phyloP scores from a whole-genome alignment of 352 stramenopile species.

The Phytophthora sp. region DNA sequence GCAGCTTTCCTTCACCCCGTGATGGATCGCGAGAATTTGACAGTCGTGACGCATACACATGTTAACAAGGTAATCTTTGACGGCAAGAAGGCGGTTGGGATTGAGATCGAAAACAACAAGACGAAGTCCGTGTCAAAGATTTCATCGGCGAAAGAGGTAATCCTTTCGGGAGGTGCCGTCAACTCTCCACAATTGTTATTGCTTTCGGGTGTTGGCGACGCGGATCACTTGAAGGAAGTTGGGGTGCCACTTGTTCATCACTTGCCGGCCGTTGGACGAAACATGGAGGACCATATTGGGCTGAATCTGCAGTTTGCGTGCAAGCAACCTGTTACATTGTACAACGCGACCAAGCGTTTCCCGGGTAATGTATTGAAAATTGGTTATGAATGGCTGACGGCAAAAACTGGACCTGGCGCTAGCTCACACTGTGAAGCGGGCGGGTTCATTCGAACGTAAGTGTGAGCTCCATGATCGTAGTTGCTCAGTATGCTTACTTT shows the following conservation, averaged over 20 bases:
- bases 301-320: constrained; percentile 86
- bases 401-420: constrained; percentile 62
- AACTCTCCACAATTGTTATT: constrained; percentile 87
- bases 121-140: constrained; percentile 51
- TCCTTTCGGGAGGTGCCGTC: constrained; percentile 83
- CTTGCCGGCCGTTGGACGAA: constrained; percentile 74
- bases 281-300: constrained; percentile 88
- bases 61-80: constrained; percentile 86
- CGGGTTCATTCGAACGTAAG: constrained; percentile 82
- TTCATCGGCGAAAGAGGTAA: constrained; percentile 78
- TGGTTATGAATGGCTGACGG: constrained; percentile 73
- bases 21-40: constrained; percentile 65
- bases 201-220: constrained; percentile 81
- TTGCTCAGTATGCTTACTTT: not conserved
- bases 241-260: constrained; percentile 74
- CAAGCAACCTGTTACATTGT: constrained; percentile 85
- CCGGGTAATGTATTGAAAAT: constrained; percentile 81
- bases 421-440: constrained; percentile 80
- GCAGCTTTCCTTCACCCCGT: constrained; percentile 72
- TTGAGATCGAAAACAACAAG: constrained; percentile 68
- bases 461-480: not conserved
- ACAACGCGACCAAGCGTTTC: constrained; percentile 85
- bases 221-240: constrained; percentile 67
- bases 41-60: constrained; percentile 77
- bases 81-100: constrained; percentile 68